Evolutionary conservation across 2,329 filamentous ascomycete species (phyloP).

Genomic region (Volutella citrinella): DNA sequence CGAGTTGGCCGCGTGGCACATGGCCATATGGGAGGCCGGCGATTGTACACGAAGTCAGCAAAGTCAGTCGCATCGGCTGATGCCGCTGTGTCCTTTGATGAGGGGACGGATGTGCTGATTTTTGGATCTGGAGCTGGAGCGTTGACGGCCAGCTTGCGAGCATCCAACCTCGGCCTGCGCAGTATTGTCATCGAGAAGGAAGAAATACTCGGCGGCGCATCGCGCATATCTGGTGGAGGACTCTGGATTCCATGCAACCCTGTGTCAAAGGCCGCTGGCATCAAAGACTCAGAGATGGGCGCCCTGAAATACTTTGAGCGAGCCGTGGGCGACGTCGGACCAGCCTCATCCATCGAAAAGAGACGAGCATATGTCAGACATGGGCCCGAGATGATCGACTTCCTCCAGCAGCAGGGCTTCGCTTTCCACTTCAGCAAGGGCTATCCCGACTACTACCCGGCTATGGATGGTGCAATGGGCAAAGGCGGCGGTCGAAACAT

Average conservation of each 20-base stretch:
- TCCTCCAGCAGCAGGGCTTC: not conserved
- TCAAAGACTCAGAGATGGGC: not conserved
- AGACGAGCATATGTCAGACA: not conserved
- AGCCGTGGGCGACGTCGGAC: not conserved
- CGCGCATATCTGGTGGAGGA: conserved; percentile 1
- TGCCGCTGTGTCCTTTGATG: too few relatives aligned
- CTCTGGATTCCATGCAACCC: conserved; percentile 3
- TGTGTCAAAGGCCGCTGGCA: conserved; percentile 1
- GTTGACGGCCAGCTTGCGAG: not conserved
- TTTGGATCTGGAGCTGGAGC: conserved; percentile 2
- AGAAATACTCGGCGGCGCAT: conserved; percentile 1
- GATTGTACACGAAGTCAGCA: too few relatives aligned
- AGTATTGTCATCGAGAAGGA: conserved; percentile 1
- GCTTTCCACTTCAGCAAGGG: not conserved
- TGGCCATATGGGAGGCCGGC: too few relatives aligned
- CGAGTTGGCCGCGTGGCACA: too few relatives aligned
- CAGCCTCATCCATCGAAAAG: not conserved
- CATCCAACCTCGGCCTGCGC: not conserved
- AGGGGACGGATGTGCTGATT: conserved; percentile 3
- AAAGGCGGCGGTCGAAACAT: conserved; percentile 1
- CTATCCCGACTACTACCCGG: conserved; percentile 1
- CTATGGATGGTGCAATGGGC: not conserved
- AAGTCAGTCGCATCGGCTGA: too few relatives aligned
- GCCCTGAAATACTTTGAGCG: conserved; percentile 1
- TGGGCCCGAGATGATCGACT: conserved; percentile 1